Evolutionary conservation across 2,329 filamentous ascomycete genomes (phyloP).

Genomic region (Chaetomiaceae sp.): DNA sequence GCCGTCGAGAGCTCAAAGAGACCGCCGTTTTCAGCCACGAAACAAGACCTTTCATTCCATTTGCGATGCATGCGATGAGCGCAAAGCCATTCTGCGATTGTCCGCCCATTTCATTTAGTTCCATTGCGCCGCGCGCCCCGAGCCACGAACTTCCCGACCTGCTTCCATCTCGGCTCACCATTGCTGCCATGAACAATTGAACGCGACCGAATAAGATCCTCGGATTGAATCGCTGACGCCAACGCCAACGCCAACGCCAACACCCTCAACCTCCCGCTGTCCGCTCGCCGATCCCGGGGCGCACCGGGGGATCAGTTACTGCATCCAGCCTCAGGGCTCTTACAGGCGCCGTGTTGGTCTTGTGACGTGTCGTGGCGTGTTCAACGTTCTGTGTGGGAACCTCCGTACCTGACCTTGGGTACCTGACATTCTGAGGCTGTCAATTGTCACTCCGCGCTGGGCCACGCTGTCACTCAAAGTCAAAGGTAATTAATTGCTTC

Average conservation of each 20-base stretch:
- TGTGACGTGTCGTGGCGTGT: conserved; percentile 15
- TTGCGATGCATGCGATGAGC: conserved; percentile 17
- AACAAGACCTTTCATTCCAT: conserved; percentile 26
- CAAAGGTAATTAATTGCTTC: background rate
- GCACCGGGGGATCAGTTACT: background rate
- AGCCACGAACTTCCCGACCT: background rate
- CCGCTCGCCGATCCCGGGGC: no score
- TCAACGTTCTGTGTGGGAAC: background rate
- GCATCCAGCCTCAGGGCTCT: background rate
- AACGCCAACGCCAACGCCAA: no score
- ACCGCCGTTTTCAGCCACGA: conserved; percentile 25
- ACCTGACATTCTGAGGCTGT: background rate
- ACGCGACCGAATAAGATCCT: background rate
- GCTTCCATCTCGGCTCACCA: background rate
- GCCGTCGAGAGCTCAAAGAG: conserved; percentile 18
- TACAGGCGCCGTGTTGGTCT: background rate
- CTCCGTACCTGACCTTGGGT: background rate
- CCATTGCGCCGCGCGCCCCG: conserved; percentile 9
- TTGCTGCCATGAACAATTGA: background rate
- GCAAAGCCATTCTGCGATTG: conserved; percentile 7
- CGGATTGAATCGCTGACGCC: background rate
- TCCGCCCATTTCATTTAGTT: conserved; percentile 16
- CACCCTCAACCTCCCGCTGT: no score
- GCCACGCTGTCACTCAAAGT: conserved; percentile 18
- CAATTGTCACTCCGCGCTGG: background rate